Evolutionary conservation across 257 asterid species (phyloP).

Genomic region (Ajuga chamaepitys): DNA sequence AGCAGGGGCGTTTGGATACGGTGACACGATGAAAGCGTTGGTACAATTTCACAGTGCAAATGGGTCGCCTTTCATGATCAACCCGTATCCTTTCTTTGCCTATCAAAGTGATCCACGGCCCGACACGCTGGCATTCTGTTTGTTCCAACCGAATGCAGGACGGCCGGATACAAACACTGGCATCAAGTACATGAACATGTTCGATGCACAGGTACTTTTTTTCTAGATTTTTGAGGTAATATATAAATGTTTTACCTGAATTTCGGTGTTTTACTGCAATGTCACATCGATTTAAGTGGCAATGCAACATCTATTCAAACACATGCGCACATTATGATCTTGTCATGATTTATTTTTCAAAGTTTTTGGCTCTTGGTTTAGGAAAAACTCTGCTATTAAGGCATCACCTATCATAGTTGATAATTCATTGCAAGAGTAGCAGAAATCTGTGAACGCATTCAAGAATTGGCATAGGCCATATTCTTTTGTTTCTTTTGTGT

Average conservation of each 20-base stretch:
- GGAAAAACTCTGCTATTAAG: neutral
- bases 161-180: slow-evolving; percentile 63
- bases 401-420: neutral
- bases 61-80: slow-evolving; percentile 84
- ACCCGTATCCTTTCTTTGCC: slow-evolving; percentile 93
- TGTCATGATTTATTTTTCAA: no score
- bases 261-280: neutral
- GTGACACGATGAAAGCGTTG: slow-evolving; percentile 49
- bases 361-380: neutral
- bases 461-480: neutral
- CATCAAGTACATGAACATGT: slow-evolving; percentile 96
- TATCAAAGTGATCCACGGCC: slow-evolving; percentile 83
- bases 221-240: neutral
- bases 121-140: slow-evolving; percentile 79
- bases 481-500: no score
- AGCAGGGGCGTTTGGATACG: slow-evolving; percentile 52
- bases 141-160: slow-evolving; percentile 91
- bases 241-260: neutral
- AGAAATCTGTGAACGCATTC: slow-evolving; percentile 10
- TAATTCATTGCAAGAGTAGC: neutral
- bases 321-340: neutral
- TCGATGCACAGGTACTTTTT: slow-evolving; percentile 82
- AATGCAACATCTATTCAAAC: neutral
- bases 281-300: neutral
- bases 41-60: slow-evolving; percentile 54